phyloP scores from a whole-genome alignment of 768 basidiomycete species.

The Epithele typhae region DNA sequence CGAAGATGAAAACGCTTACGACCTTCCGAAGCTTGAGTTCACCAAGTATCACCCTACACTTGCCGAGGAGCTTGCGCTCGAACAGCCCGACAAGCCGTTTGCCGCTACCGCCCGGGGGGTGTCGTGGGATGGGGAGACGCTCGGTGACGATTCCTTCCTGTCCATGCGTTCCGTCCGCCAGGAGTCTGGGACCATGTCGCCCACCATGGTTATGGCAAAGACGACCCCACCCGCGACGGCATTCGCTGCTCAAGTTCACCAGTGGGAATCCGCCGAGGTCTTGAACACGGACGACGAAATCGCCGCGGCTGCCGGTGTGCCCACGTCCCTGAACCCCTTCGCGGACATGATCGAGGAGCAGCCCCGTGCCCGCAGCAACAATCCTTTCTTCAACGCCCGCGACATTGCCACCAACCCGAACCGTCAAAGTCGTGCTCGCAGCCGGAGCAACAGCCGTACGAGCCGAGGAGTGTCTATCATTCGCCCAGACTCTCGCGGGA shows the following conservation, averaged over 20 bases:
- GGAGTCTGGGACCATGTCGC: constrained; percentile 44
- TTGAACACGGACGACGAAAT: constrained; percentile 36
- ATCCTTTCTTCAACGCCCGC: constrained; percentile 40
- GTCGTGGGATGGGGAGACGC: constrained; percentile 48
- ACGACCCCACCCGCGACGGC: constrained; percentile 56
- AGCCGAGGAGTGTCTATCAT: constrained; percentile 11
- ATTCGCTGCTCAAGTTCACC: constrained; percentile 42
- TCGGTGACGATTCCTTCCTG: constrained; percentile 45
- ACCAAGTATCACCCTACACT: constrained; percentile 52
- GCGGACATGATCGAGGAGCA: constrained; percentile 24
- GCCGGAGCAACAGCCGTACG: constrained; percentile 24
- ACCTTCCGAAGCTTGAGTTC: constrained; percentile 36
- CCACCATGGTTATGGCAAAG: constrained; percentile 47
- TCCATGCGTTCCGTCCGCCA: constrained; percentile 40
- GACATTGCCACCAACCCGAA: constrained; percentile 16
- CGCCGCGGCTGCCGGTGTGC: constrained; percentile 24
- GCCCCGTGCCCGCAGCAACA: constrained; percentile 40
- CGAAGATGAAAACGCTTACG: constrained; percentile 32
- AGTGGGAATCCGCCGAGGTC: constrained; percentile 70
- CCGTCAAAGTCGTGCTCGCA: constrained; percentile 16
- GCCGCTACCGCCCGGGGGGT: constrained; percentile 34
- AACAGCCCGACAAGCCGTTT: constrained; percentile 40
- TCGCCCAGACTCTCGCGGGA: constrained; percentile 10
- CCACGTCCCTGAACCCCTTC: constrained; percentile 27
- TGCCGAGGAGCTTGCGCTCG: constrained; percentile 47